These are phyloP conservation scores for Phaffia australis DNA, from an alignment of 768 basidiomycete genomes.

Conservation along the genomic window DNA sequence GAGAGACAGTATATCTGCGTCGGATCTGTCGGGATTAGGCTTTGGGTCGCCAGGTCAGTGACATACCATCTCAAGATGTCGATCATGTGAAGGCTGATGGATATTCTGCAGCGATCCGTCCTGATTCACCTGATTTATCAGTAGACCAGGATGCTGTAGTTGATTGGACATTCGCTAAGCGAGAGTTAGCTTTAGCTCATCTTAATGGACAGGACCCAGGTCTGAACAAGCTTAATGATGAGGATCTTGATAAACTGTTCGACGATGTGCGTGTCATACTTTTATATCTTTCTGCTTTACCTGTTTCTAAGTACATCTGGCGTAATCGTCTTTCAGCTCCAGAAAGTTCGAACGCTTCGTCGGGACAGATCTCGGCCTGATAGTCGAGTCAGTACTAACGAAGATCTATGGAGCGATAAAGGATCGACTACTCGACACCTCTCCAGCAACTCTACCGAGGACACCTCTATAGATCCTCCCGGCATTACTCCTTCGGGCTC, in stretches of 20 bases:
- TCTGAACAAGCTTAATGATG: slow-evolving; percentile 84
- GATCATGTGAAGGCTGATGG: too few species aligned
- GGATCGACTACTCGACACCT: slow-evolving; percentile 48
- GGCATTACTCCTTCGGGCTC: slow-evolving; percentile 47
- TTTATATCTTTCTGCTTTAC: neutral
- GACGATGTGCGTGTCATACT: slow-evolving; percentile 15
- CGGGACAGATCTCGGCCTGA: slow-evolving; percentile 56
- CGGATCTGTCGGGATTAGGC: slow-evolving; percentile 49
- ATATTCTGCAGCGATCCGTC: slow-evolving; percentile 37
- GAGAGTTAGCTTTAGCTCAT: slow-evolving; percentile 80
- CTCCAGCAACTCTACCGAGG: slow-evolving; percentile 71
- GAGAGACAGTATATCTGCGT: slow-evolving; percentile 54
- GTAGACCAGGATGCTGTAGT: slow-evolving; percentile 52
- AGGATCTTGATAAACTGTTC: slow-evolving; percentile 52
- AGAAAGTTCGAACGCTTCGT: slow-evolving; percentile 72
- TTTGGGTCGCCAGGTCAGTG: slow-evolving; percentile 39
- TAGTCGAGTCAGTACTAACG: slow-evolving; percentile 43
- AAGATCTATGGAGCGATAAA: slow-evolving; percentile 80
- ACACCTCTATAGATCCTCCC: slow-evolving; percentile 65
- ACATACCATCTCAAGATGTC: slow-evolving; percentile 33
- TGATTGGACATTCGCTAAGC: slow-evolving; percentile 95
- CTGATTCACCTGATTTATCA: slow-evolving; percentile 57
- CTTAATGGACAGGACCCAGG: slow-evolving; percentile 72
- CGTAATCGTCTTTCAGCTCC: slow-evolving; percentile 4
- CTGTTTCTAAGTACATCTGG: neutral